Evolutionary conservation across 2,329 filamentous ascomycete genomes (phyloP).

Genomic region (Aspergillus piperis): DNA sequence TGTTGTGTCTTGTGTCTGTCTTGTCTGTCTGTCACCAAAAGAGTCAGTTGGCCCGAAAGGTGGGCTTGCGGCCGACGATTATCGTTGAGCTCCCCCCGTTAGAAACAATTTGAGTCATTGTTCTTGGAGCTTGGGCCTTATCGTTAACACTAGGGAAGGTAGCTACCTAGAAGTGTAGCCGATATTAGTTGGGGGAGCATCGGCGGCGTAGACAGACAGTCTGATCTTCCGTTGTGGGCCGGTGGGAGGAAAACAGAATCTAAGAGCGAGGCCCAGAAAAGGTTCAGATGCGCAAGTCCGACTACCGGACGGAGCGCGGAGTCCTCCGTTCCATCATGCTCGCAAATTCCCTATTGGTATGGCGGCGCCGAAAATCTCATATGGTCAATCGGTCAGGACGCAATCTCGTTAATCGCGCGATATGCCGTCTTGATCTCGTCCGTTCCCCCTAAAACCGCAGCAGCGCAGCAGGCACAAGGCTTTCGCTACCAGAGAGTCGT

Average conservation of each 20-base stretch:
- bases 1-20: not conserved
- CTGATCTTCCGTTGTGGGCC: constrained; percentile 6
- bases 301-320: constrained; percentile 6
- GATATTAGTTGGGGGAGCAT: constrained; percentile 1
- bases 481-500: not conserved
- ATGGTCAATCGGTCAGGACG: not conserved
- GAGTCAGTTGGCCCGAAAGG: no score
- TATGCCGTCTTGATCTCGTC: not conserved
- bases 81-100: not conserved
- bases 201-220: not conserved
- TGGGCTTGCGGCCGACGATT: not conserved
- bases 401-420: constrained; percentile 1
- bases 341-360: not conserved
- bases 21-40: not conserved
- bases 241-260: not conserved
- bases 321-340: not conserved
- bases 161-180: not conserved
- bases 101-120: not conserved
- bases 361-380: not conserved
- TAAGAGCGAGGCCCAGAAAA: no score
- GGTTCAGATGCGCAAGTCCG: not conserved
- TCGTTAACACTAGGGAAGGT: not conserved
- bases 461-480: not conserved
- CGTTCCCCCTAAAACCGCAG: not conserved
- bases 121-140: not conserved